phyloP scores from a whole-genome alignment of 805 yeast genomes.

The Saccharomycopsis oosterbeekiorum region DNA sequence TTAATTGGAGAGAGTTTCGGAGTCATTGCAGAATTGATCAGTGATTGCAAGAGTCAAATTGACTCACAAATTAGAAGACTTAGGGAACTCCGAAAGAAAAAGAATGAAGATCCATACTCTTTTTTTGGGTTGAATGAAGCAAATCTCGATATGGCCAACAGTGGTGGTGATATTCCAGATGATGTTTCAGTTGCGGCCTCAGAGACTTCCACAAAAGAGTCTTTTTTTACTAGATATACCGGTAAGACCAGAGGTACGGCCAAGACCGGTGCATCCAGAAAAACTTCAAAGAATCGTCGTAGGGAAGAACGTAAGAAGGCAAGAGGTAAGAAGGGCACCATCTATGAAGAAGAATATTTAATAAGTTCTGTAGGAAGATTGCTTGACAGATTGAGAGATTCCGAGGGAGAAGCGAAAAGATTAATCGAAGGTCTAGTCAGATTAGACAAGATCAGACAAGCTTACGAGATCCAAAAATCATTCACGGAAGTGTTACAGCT shows the following conservation, averaged over 20 bases:
- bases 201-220: constrained; percentile 84
- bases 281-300: constrained; percentile 84
- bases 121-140: constrained; percentile 50
- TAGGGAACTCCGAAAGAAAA: constrained; percentile 76
- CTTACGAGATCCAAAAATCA: constrained; percentile 64
- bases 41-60: constrained; percentile 87
- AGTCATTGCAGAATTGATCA: constrained; percentile 71
- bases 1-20: constrained; percentile 85
- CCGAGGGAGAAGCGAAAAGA: constrained; percentile 62
- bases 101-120: constrained; percentile 73
- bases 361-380: constrained; percentile 82
- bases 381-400: constrained; percentile 66
- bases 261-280: constrained; percentile 88
- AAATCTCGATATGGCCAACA: constrained; percentile 31
- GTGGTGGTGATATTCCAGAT: constrained; percentile 61
- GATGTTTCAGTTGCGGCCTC: constrained; percentile 92
- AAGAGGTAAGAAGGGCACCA: constrained; percentile 94
- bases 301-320: constrained; percentile 95
- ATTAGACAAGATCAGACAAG: constrained; percentile 66
- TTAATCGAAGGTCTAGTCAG: constrained; percentile 71
- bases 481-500: constrained; percentile 48
- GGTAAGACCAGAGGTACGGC: constrained; percentile 96
- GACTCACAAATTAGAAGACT: constrained; percentile 75
- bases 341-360: constrained; percentile 93
- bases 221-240: constrained; percentile 91